phyloP scores from a whole-genome alignment of 306 rosid genomes.

The Fragaria nilgerrensis region DNA sequence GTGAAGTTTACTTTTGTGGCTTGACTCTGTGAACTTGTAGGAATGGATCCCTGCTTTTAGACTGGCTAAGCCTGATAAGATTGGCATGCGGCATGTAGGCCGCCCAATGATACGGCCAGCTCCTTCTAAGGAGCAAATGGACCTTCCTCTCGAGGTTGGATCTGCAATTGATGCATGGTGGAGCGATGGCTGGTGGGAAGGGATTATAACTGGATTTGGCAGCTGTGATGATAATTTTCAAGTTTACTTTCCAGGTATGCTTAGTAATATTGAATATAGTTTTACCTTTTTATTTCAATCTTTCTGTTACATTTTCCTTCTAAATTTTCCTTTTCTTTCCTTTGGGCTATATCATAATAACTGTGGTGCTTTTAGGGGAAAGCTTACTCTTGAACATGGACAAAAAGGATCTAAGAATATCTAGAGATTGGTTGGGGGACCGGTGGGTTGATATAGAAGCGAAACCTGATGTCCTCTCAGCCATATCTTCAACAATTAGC shows the following conservation, averaged over 20 bases:
- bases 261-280: slow-evolving; percentile 7
- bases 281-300: neutral
- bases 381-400: slow-evolving; percentile 49
- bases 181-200: slow-evolving; percentile 99
- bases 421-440: slow-evolving; percentile 90
- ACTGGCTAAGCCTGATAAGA: slow-evolving; percentile 81
- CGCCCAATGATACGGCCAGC: slow-evolving; percentile 78
- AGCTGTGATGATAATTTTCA: slow-evolving; percentile 42
- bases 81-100: slow-evolving; percentile 73
- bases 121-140: slow-evolving; percentile 52
- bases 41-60: slow-evolving; percentile 88
- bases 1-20: slow-evolving; percentile 9
- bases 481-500: slow-evolving; percentile 38
- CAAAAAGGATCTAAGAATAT: slow-evolving; percentile 71
- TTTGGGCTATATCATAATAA: slow-evolving; percentile 1
- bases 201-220: slow-evolving; percentile 61
- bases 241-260: slow-evolving; percentile 76
- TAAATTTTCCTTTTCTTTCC: neutral
- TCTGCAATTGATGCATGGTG: slow-evolving; percentile 95
- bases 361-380: slow-evolving; percentile 62
- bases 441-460: slow-evolving; percentile 60
- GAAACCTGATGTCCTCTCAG: slow-evolving; percentile 60
- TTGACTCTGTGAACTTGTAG: slow-evolving; percentile 41
- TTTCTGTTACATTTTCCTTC: slow-evolving; percentile 2
- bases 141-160: slow-evolving; percentile 54